Evolutionary conservation across 345 rosid species (phyloP).

Genomic region (Sonneratia alba): DNA sequence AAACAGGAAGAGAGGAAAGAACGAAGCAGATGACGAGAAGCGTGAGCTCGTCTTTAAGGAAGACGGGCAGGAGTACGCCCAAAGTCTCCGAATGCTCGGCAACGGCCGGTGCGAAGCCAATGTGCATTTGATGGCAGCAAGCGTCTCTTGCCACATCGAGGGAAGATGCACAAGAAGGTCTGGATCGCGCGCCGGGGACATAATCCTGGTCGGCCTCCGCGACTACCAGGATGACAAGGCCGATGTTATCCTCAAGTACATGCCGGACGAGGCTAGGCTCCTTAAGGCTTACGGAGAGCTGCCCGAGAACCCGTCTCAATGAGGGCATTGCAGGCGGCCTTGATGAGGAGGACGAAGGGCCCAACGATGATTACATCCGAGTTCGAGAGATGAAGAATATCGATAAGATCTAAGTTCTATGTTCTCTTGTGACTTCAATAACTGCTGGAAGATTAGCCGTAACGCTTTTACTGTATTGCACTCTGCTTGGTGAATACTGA

Average conservation of each 20-base stretch:
- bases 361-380: conserved; percentile 34
- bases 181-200: conserved; percentile 44
- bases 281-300: conserved; percentile 40
- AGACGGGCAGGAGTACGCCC: conserved; percentile 46
- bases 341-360: conserved; percentile 36
- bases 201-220: conserved; percentile 38
- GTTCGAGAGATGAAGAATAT: conserved; percentile 44
- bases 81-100: conserved; percentile 42
- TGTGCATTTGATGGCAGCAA: conserved; percentile 40
- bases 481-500: not conserved
- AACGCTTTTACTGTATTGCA: not conserved
- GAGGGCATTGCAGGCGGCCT: conserved; percentile 28
- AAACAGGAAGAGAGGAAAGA: conserved; percentile 52
- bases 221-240: conserved; percentile 51
- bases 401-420: conserved; percentile 23
- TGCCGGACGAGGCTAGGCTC: conserved; percentile 44
- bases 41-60: conserved; percentile 46
- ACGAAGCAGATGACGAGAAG: conserved; percentile 45
- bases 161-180: conserved; percentile 53
- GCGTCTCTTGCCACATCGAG: conserved; percentile 47
- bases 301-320: conserved; percentile 25
- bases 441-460: not conserved
- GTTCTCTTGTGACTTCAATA: not conserved
- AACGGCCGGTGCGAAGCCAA: conserved; percentile 44
- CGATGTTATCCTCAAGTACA: conserved; percentile 41